These are phyloP conservation scores for Canna indica DNA, from an alignment of 176 grass and related monocot species.

Conservation along the genomic window DNA sequence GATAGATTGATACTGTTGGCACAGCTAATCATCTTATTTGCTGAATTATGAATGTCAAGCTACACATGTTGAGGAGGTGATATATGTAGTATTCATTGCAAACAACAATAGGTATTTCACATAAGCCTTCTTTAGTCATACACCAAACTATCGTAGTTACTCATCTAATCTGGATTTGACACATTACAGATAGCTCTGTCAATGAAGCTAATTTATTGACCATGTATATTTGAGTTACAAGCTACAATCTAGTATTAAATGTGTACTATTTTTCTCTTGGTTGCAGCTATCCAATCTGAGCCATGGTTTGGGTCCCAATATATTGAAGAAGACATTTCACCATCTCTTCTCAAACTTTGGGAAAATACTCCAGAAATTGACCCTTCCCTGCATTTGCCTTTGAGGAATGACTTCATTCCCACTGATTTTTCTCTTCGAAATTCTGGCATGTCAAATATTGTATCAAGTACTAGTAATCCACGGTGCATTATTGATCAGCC, in stretches of 20 bases:
- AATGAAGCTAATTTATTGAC: background rate
- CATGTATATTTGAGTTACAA: background rate
- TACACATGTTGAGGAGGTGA: background rate
- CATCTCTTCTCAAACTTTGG: constrained; percentile 69
- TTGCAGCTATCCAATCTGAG: constrained; percentile 64
- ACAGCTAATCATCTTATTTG: background rate
- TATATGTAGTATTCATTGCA: background rate
- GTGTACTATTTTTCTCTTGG: background rate
- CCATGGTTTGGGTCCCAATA: constrained; percentile 93
- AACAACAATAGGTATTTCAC: background rate
- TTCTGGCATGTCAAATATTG: constrained; percentile 32
- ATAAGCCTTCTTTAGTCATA: too few species aligned
- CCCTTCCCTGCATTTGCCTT: constrained; percentile 62
- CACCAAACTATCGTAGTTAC: too few species aligned
- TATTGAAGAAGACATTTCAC: constrained; percentile 74
- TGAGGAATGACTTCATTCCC: constrained; percentile 82
- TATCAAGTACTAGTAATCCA: constrained; percentile 33
- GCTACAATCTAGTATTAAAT: background rate
- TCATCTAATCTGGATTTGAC: too few species aligned
- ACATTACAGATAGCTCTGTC: background rate
- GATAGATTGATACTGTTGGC: too few species aligned
- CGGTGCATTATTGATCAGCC: constrained; percentile 62
- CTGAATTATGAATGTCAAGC: background rate
- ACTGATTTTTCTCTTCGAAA: constrained; percentile 58
- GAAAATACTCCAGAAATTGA: constrained; percentile 46